Evolutionary conservation across 495 filamentous ascomycete genomes (phyloP), one percentile per base, ranked within the genome.

Genomic region (Endocarpon pusillum): DNA sequence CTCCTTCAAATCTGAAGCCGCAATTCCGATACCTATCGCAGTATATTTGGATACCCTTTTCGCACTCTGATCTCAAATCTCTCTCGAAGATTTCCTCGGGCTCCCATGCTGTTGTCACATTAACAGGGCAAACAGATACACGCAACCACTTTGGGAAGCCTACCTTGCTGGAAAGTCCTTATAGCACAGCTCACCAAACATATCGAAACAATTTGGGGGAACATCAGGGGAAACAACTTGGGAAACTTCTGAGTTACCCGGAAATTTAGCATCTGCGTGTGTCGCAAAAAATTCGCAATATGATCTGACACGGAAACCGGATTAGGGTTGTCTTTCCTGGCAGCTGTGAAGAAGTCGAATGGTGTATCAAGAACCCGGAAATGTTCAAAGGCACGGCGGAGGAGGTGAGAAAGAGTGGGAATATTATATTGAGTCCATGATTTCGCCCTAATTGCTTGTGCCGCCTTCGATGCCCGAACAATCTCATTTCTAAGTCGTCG

Each of bases 241-340:
- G n/a, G 23, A 25, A 25, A 8, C 23, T 25, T 12, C 12, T 12
- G 8, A 25, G 12, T 25, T 28, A n/a, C 10, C n/a, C 15, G 9
- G 2, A 10, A 2, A 11, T 4, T 16, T 19, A 16, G 2, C 17
- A 17, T 1, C n/a, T n/a, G n/a, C n/a, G 28, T 3, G 22, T 36
- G 34, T 15, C 34, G 34, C 3, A 36, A 23, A 11, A 36, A 27
- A 25, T 36, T 36, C 14, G 34, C 34, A 3, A 36, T 36, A 36
- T 36, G 34, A 25, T 27, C 22, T 3, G 34, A 27, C 1, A 33
- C 15, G 3, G 34, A 36, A 3, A 27, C 23, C 3, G 34, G 34
- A 15, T 16, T 36, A 2, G 20, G 34, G 15, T 36, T 36, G 18
- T 36, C 34, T 3, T 36, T 36, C 10, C 34, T 3, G 3, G 34